Base-by-base conservation (phyloP, 1,139 yeast genomes). In the Meyerozyma sp. region DNA sequence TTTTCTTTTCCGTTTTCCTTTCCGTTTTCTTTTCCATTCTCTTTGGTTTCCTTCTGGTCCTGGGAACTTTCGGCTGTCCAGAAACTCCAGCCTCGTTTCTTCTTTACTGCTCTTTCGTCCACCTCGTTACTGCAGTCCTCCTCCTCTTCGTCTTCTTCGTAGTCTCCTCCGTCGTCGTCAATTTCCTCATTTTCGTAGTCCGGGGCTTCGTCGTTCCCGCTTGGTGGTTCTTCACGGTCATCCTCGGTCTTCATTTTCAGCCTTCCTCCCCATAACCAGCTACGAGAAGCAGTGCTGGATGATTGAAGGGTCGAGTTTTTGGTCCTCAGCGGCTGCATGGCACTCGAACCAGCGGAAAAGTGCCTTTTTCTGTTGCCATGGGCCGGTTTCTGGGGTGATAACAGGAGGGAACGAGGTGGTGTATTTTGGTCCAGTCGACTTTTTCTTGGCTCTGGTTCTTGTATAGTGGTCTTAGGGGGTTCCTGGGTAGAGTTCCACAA, bases 11-110 rank as follows among this genome's bases (percentile, higher is more conserved):
- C 18, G 3, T 16, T 16, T 16, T 16, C 18, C 3, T 3, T 16
- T 16, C 18, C 18, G 3, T 16, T 16, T 16, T 16, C 18, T 16
- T 3, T 16, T 16, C 18, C 18, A 3, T 16, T 16, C 18, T 32
- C 41, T 37, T 37, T 38, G 34, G 34, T 20, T 32, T 29, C 11
- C 20, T 13, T 14, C 8, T 18, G 25, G 14, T 37, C 9, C 42
- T 42, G 9, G 43, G 26, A 23, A 10, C 42, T 3, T 42, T 32
- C 44, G 16, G n/a, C 44, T 28, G 32, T 36, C 40, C 40, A 35
- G 21, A 36, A 40, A 10, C 40, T 40, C 42, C 42, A 40, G 25
- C 42, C 40, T 14, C 38, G 20, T 11, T 27, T 36, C 16, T 40
- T 40, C 13, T 23, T 13, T 8, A 25, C 16, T 7, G 25, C 38